These are phyloP conservation scores for Flammula alnicola DNA, from an alignment of 1,284 basidiomycete species.

Conservation along the genomic window DNA sequence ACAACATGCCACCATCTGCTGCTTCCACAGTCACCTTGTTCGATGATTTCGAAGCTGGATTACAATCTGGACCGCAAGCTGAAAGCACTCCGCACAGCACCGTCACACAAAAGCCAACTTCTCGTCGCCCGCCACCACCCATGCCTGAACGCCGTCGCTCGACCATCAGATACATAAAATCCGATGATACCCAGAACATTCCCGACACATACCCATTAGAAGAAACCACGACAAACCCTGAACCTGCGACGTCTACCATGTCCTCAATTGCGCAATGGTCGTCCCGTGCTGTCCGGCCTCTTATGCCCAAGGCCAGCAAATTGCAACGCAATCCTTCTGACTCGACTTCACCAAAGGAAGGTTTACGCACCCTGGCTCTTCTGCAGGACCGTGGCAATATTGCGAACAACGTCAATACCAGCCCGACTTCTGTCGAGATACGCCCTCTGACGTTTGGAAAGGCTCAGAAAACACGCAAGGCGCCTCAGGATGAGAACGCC, in stretches of 20 bases:
- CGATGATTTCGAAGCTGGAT: slow-evolving; percentile 54
- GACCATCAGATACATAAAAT: slow-evolving; percentile 67
- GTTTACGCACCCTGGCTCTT: slow-evolving; percentile 65
- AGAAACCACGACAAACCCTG: slow-evolving; percentile 27
- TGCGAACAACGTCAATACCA: slow-evolving; percentile 11
- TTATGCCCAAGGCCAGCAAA: slow-evolving; percentile 56
- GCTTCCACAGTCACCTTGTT: slow-evolving; percentile 64
- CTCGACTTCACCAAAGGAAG: slow-evolving; percentile 40
- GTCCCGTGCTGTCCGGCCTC: slow-evolving; percentile 52
- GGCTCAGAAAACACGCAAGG: slow-evolving; percentile 46
- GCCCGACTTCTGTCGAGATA: slow-evolving; percentile 34
- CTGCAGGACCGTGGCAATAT: slow-evolving; percentile 54
- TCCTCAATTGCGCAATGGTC: slow-evolving; percentile 51
- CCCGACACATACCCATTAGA: slow-evolving; percentile 33
- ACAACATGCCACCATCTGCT: slow-evolving; percentile 49
- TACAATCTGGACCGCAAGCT: slow-evolving; percentile 52
- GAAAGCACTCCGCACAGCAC: slow-evolving; percentile 67
- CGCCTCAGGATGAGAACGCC: slow-evolving; percentile 51
- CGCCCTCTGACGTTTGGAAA: slow-evolving; percentile 60
- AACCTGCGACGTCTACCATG: slow-evolving; percentile 36
- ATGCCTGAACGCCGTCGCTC: slow-evolving; percentile 49
- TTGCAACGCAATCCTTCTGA: slow-evolving; percentile 44
- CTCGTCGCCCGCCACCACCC: slow-evolving; percentile 40
- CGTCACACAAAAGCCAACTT: slow-evolving; percentile 40
- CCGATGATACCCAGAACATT: slow-evolving; percentile 45